These are phyloP conservation scores for Neurospora pannonica DNA, from an alignment of 495 filamentous ascomycete species.

Conservation along the genomic window DNA sequence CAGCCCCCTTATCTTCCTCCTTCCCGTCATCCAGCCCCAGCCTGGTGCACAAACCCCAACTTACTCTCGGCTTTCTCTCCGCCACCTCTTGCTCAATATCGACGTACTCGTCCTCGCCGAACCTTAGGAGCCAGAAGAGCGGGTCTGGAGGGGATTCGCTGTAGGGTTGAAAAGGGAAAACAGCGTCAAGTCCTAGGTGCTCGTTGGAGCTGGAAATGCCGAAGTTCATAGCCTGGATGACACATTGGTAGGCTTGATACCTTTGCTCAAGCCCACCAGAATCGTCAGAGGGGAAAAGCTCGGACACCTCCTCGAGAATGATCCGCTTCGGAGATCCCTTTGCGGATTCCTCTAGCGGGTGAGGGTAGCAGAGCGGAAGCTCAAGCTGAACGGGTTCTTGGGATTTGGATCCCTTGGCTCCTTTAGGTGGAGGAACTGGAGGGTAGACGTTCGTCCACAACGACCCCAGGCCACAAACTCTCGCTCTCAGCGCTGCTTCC, in stretches of 20 bases:
- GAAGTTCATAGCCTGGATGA: not conserved
- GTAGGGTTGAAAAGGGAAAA: not conserved
- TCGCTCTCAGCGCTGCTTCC: not conserved
- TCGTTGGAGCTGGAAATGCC: not conserved
- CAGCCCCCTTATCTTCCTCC: not conserved
- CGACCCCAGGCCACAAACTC: constrained; percentile 1
- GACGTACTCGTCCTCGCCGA: not conserved
- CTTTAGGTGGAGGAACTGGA: not conserved
- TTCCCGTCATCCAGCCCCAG: not conserved
- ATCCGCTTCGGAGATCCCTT: constrained; percentile 9
- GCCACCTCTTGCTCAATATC: not conserved
- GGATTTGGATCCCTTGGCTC: not conserved
- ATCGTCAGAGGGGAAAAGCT: not conserved
- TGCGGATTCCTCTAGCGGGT: not conserved
- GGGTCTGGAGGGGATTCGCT: not conserved
- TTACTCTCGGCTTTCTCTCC: not conserved
- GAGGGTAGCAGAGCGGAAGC: not conserved
- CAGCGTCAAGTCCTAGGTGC: not conserved
- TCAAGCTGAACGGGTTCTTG: not conserved
- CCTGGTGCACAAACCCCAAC: not conserved
- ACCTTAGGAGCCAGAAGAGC: not conserved
- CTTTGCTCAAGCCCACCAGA: not conserved
- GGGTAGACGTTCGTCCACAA: constrained; percentile 17
- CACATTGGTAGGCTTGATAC: not conserved
- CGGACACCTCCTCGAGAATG: constrained; percentile 13